Evolutionary conservation across 2,329 filamentous ascomycete genomes (phyloP), one percentile per base, ranked within the genome.

Genomic region (Onygena corvina): DNA sequence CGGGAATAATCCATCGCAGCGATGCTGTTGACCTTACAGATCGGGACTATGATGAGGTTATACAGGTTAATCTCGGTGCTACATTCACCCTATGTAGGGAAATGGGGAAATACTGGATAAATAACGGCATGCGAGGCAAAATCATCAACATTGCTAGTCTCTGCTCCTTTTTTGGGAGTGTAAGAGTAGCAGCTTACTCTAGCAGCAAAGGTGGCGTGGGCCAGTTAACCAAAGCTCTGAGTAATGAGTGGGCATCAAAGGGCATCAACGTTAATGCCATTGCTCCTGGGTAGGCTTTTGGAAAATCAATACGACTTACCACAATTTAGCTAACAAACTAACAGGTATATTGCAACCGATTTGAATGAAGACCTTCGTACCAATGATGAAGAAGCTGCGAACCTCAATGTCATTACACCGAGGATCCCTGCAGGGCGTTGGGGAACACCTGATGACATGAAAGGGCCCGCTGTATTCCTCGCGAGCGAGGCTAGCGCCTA

Each of bases 181-280:
- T 94, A 56, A 93, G 83, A 0, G 85, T 94, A 1, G 86, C 87
- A 0, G 88, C 87, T 1, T 94, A 94, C 63, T 83, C 88, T 1
- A 85, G 86, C 0, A 81, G 78, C 53, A 94, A 94, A 68, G 88
- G 87, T 40, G 88, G 84, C 4, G 81, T 94, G 0, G 83, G 79
- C 8, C 87, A 94, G 69, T 67, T 93, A 53, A 92, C 86, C 42
- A 93, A 92, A 69, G 82, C 83, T 21, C 73, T 94, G 51, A 80
- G 81, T 45, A 94, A 94, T 62, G 86, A 93, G 69, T 94, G 87
- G 87, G 79, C 82, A 0, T 65, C 71, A 12, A 76, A 80, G 60
- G 86, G 87, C 2, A 75, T 94, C 52, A 86, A 76, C 1, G 87
- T 94, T 29, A 94, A 94, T 65, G 86, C 84, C 8, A 86, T 94